A percentile compares a stretch with the other conserved stretches of the same genome.
Evolutionary conservation across 495 filamentous ascomycete species (phyloP).

Genomic region (Stereocaulon alpinum): DNA sequence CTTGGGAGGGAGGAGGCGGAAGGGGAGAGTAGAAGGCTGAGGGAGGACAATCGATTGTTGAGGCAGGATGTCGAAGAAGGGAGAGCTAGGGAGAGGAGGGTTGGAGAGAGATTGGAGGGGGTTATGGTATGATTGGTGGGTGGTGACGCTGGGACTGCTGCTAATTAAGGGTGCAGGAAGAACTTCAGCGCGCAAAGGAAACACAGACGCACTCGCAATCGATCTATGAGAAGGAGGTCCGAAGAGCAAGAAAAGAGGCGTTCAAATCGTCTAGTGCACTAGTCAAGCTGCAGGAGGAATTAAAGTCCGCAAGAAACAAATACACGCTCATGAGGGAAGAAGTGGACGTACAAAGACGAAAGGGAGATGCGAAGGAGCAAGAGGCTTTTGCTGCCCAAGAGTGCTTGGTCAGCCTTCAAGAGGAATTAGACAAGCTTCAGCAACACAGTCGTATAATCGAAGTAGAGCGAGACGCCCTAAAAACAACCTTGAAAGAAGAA

Average conservation of each 20-base stretch:
- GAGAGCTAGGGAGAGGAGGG: slow-evolving; percentile 58
- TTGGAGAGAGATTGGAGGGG: slow-evolving; percentile 66
- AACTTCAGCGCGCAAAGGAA: slow-evolving; percentile 63
- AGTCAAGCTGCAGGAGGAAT: slow-evolving; percentile 73
- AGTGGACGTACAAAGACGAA: slow-evolving; percentile 37
- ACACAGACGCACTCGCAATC: slow-evolving; percentile 60
- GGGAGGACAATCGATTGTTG: slow-evolving; percentile 45
- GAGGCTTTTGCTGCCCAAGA: slow-evolving; percentile 70
- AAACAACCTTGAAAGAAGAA: slow-evolving; percentile 47
- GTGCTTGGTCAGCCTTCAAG: slow-evolving; percentile 59
- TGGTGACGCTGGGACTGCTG: background rate
- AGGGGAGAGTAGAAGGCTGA: slow-evolving; percentile 48
- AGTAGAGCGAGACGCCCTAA: slow-evolving; percentile 58
- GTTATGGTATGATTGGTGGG: slow-evolving; percentile 48
- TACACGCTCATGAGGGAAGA: slow-evolving; percentile 44
- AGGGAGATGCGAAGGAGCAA: slow-evolving; percentile 43
- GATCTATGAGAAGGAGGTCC: slow-evolving; percentile 76
- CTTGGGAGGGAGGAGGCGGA: slow-evolving; percentile 79
- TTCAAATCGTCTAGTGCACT: slow-evolving; percentile 69
- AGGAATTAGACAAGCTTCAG: slow-evolving; percentile 56
- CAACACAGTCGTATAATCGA: slow-evolving; percentile 56
- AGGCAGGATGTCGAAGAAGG: slow-evolving; percentile 56
- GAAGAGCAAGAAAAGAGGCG: slow-evolving; percentile 70
- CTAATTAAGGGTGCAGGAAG: slow-evolving; percentile 44
- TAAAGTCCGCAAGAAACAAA: slow-evolving; percentile 55